A percentile compares a stretch with the other conserved stretches of the same genome.
Conservation (phyloP, 352 stramenopile species). For the Pseudoperonospora humuli region DNA sequence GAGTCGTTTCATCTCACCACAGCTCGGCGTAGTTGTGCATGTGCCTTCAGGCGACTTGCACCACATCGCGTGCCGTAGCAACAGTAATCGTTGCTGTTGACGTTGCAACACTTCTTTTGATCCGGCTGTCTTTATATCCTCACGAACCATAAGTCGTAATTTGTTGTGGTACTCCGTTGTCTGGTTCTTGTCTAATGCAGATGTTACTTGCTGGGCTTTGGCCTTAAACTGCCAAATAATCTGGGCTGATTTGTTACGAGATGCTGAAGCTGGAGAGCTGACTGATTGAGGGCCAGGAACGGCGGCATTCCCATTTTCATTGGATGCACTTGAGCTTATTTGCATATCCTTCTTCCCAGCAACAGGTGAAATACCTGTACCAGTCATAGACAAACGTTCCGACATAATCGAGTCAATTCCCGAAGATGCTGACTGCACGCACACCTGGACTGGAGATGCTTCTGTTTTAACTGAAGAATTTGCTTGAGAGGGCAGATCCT, state of each 20-base stretch:
- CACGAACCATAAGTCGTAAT: slow-evolving; percentile 69
- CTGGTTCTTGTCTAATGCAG: slow-evolving; percentile 68
- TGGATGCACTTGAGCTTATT: slow-evolving; percentile 5
- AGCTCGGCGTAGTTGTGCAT: slow-evolving; percentile 94
- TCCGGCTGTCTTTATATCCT: slow-evolving; percentile 57
- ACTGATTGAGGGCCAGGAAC: slow-evolving; percentile 5
- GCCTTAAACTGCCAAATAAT: slow-evolving; percentile 79
- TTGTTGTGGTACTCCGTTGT: slow-evolving; percentile 83
- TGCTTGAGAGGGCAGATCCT: slow-evolving; percentile 32
- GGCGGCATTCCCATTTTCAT: slow-evolving; percentile 8
- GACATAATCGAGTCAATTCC: slow-evolving; percentile 40
- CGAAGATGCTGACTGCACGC: slow-evolving; percentile 23
- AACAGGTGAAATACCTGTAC: slow-evolving; percentile 29
- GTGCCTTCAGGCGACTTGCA: slow-evolving; percentile 91
- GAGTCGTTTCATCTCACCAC: slow-evolving; percentile 96
- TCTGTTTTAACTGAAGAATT: slow-evolving; percentile 29
- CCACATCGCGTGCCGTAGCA: slow-evolving; percentile 97
- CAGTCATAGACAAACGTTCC: slow-evolving; percentile 31
- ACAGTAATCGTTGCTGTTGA: slow-evolving; percentile 95
- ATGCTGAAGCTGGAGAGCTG: slow-evolving; percentile 20
- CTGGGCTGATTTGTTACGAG: slow-evolving; percentile 64
- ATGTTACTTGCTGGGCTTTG: slow-evolving; percentile 72
- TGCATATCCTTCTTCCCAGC: slow-evolving; percentile 17
- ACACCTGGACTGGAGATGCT: slow-evolving; percentile 21
- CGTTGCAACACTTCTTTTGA: slow-evolving; percentile 94